Base-by-base conservation (phyloP, 306 rosid species). In the Malus sieversii region DNA sequence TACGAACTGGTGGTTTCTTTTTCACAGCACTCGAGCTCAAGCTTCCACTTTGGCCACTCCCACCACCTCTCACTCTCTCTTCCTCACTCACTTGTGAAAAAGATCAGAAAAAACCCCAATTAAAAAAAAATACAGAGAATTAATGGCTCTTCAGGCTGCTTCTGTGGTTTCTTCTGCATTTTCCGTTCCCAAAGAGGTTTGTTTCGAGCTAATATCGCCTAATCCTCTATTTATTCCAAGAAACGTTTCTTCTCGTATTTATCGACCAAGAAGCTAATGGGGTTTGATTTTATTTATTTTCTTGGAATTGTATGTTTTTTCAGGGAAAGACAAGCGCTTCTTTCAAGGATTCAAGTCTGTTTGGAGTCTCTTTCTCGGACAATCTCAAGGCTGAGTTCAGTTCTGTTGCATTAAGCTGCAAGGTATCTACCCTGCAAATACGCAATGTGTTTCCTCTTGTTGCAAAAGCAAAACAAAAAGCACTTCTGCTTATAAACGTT, bases 281-380 rank as follows among this genome's bases (percentile, higher is more conserved):
- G 66, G 30, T 62, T 83, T 65, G 71, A 66, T n/a, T 57, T 57
- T 13, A 57, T 57, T 57, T 58, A 20, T 57, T 14, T 40, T 76
- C 55, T 59, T 74, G 42, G 29, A 63, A 33, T 42, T 78, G 32
- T 67, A 6, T n/a, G 2, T n/a, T 18, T 74, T 78, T 61, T 72
- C 87, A 96, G 99, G 93, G 92, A 23, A 96, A 90, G 76, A 48
- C 66, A 22, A 27, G 87, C 81, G 85, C 80, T 1, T 92, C 84
- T 77, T 82, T 86, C 53, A 95, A 83, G 88, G 97, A 95, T 27
- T 89, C 98, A 8, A 78, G 86, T 19, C 73, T 96, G 4, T 92
- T 96, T 74, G 99, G 99, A 59, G 85, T 88, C 74, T 79, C 96
- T 51, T 79, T 96, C 63, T 79, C 97, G n/a, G 97, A 90, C 42